phyloP scores from a whole-genome alignment of 2,329 filamentous ascomycete species.

The Alternaria panax region DNA sequence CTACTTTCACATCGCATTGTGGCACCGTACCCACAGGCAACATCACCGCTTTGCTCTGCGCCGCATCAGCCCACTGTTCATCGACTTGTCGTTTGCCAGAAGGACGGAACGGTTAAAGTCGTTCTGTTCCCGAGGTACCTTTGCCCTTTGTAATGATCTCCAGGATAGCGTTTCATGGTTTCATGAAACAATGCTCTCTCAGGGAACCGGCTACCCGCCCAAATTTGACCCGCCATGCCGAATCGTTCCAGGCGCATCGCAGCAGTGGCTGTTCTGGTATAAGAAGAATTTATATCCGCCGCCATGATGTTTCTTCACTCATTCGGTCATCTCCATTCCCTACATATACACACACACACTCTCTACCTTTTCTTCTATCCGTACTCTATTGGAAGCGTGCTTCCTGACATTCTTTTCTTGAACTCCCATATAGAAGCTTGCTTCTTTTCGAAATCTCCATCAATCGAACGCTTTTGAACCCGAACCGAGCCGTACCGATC shows the following conservation, averaged over 20 bases:
- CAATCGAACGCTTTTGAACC: not conserved
- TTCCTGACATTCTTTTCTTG: constrained; percentile 33
- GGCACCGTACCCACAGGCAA: not conserved
- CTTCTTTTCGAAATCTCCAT: constrained; percentile 1
- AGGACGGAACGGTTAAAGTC: constrained; percentile 1
- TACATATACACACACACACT: constrained; percentile 6
- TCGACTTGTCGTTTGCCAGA: not conserved
- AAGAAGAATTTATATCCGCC: constrained; percentile 4
- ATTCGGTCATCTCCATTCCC: constrained; percentile 15
- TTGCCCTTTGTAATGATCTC: constrained; percentile 26
- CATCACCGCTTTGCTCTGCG: not conserved
- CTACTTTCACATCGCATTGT: constrained; percentile 1
- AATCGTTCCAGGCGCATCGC: not conserved
- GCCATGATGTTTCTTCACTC: not conserved
- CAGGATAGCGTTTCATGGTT: constrained; percentile 34
- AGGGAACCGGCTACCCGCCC: not conserved
- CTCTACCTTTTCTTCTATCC: constrained; percentile 9
- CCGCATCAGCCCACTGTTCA: not conserved
- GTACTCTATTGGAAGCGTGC: constrained; percentile 26
- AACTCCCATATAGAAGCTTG: constrained; percentile 21
- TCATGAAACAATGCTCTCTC: constrained; percentile 23
- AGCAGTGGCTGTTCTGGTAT: not conserved
- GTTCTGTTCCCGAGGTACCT: constrained; percentile 1
- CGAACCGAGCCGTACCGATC: not conserved
- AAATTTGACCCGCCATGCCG: constrained; percentile 1